Percentiles rank a stretch among this genome's conserved stretches.
These are phyloP conservation scores for Fagopyrum esculentum DNA, from an alignment of 148 eudicot species.

Conservation along the genomic window DNA sequence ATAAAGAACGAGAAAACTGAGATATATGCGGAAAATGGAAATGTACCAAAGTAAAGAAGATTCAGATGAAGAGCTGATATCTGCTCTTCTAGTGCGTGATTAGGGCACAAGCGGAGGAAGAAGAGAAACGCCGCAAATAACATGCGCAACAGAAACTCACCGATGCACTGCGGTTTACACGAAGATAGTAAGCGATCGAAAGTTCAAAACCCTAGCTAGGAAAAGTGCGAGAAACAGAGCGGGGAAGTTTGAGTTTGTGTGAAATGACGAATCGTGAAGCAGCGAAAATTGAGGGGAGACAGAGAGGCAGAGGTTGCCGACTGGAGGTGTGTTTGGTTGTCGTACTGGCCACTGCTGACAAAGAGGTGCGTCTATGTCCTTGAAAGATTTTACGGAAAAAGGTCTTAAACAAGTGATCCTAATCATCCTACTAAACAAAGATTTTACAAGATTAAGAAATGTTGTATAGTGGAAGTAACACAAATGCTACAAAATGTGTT, in stretches of 20 bases:
- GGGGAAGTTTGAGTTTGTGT: neutral
- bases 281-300: neutral
- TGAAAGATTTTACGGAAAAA: too few species aligned
- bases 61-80: neutral
- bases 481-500: too few species aligned
- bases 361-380: too few species aligned
- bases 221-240: neutral
- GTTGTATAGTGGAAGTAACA: too few species aligned
- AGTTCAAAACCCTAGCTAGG: neutral
- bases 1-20: neutral
- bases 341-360: too few species aligned
- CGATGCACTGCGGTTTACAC: slow-evolving; percentile 1
- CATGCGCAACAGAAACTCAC: neutral
- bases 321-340: too few species aligned
- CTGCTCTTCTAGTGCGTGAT: neutral
- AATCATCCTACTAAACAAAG: too few species aligned
- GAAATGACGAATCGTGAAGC: neutral
- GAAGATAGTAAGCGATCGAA: neutral
- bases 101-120: neutral
- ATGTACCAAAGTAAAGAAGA: neutral
- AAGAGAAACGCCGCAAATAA: neutral
- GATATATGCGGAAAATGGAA: neutral
- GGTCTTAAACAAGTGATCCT: too few species aligned
- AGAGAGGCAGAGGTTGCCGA: neutral
- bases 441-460: too few species aligned